Conservation (phyloP, 495 filamentous ascomycete species). For the Aspergillus steynii region DNA sequence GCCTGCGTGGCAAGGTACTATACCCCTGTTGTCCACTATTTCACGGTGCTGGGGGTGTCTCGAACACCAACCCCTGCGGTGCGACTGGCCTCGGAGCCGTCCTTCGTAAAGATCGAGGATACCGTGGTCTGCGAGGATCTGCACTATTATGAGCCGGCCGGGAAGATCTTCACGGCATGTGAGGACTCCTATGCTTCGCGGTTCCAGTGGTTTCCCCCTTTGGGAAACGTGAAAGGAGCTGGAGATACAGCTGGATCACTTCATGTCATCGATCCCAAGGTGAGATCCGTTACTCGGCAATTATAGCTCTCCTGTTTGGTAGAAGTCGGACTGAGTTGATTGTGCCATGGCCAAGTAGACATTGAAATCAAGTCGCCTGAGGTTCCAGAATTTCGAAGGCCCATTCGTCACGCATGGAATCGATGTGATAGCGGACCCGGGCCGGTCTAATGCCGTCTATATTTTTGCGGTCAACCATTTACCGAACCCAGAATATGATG, state of each 20-base stretch:
- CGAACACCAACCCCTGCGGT: slow-evolving; percentile 20
- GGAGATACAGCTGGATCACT: slow-evolving; percentile 45
- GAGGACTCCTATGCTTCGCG: slow-evolving; percentile 46
- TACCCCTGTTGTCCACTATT: slow-evolving; percentile 26
- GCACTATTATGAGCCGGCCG: slow-evolving; percentile 52
- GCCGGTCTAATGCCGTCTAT: slow-evolving; percentile 49
- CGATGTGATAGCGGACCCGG: slow-evolving; percentile 51
- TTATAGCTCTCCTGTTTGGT: no score
- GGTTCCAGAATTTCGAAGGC: slow-evolving; percentile 51
- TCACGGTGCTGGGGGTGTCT: slow-evolving; percentile 33
- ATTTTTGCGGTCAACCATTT: slow-evolving; percentile 63
- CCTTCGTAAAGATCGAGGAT: slow-evolving; percentile 46
- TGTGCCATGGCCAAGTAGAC: slow-evolving; percentile 38
- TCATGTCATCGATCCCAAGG: slow-evolving; percentile 57
- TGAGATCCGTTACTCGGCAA: slow-evolving; percentile 10
- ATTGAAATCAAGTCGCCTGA: slow-evolving; percentile 46
- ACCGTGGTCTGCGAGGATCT: slow-evolving; percentile 61
- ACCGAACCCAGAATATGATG: slow-evolving; percentile 41
- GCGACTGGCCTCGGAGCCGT: slow-evolving; percentile 34
- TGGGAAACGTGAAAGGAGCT: slow-evolving; percentile 41
- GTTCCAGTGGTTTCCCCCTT: slow-evolving; percentile 57
- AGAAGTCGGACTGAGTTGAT: background rate
- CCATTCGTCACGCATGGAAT: slow-evolving; percentile 63
- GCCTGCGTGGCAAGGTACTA: slow-evolving; percentile 36
- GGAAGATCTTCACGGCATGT: slow-evolving; percentile 58